These are phyloP conservation scores for Solanum chiquidenum DNA, from an alignment of 257 asterid genomes.

Conservation along the genomic window DNA sequence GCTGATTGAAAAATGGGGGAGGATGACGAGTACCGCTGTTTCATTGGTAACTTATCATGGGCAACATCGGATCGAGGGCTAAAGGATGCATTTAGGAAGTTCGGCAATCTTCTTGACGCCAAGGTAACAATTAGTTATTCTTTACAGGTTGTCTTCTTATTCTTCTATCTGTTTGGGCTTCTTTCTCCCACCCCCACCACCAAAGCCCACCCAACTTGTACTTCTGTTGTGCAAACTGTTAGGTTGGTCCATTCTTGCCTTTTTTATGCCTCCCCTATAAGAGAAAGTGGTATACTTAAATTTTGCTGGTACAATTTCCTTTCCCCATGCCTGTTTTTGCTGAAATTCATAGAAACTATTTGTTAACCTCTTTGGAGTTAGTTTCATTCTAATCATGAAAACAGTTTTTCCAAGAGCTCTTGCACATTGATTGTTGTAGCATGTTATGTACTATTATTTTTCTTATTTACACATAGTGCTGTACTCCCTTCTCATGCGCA, in stretches of 20 bases:
- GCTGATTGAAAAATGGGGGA: constrained; percentile 40
- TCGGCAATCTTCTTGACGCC: constrained; percentile 63
- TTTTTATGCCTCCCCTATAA: not conserved
- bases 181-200: not conserved
- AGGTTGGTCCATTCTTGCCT: not conserved
- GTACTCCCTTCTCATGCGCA: not conserved
- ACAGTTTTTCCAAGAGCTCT: not conserved
- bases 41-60: constrained; percentile 76
- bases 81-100: constrained; percentile 62
- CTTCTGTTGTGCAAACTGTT: not conserved
- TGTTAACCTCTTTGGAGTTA: not conserved
- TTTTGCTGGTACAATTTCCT: not conserved
- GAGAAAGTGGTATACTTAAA: not conserved
- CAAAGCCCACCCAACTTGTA: not conserved
- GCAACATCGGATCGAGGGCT: constrained; percentile 62
- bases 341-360: not conserved
- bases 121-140: constrained; percentile 31
- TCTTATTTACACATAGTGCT: not conserved
- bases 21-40: constrained; percentile 64
- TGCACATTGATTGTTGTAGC: not conserved
- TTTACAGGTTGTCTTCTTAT: not conserved
- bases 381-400: not conserved
- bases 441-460: not conserved
- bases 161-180: not conserved
- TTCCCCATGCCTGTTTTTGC: not conserved